Conservation (phyloP, 768 basidiomycete species). For the Suillus bovinus region DNA sequence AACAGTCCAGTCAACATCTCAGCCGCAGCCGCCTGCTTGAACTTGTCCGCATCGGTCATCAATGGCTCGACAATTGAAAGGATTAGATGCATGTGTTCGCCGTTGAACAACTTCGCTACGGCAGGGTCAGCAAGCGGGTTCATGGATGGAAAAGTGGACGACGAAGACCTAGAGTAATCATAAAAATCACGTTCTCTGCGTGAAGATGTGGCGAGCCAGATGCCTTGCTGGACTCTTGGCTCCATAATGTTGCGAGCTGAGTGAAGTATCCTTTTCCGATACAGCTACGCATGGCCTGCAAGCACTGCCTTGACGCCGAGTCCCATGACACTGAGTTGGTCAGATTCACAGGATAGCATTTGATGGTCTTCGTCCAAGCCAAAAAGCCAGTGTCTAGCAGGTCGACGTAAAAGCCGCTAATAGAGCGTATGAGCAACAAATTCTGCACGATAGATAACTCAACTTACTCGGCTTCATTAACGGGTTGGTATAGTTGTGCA, state of each 20-base stretch:
- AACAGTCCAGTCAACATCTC: constrained; percentile 74
- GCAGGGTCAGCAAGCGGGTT: constrained; percentile 37
- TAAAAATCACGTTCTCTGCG: constrained; percentile 47
- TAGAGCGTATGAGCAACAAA: constrained; percentile 7
- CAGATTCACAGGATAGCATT: constrained; percentile 51
- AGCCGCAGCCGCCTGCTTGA: constrained; percentile 82
- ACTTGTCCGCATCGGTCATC: constrained; percentile 68
- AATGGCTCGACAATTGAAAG: constrained; percentile 60
- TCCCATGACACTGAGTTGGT: constrained; percentile 56
- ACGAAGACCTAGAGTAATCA: constrained; percentile 49
- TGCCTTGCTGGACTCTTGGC: constrained; percentile 74
- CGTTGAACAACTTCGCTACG: constrained; percentile 68
- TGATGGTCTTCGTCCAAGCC: constrained; percentile 64
- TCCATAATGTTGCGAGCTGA: constrained; percentile 65
- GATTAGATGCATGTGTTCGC: constrained; percentile 50
- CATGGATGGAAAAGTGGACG: constrained; percentile 36
- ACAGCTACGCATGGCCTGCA: constrained; percentile 52
- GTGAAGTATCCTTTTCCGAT: constrained; percentile 58
- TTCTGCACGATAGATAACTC: neutral
- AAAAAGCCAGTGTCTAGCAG: constrained; percentile 79
- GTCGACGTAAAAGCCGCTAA: constrained; percentile 63
- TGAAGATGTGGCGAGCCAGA: constrained; percentile 56
- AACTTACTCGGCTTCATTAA: constrained; percentile 38
- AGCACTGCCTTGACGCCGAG: constrained; percentile 43
- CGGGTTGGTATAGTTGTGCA: constrained; percentile 42